These are phyloP conservation scores for Neurospora sp. DNA, from an alignment of 495 filamentous ascomycete species.

Conservation along the genomic window DNA sequence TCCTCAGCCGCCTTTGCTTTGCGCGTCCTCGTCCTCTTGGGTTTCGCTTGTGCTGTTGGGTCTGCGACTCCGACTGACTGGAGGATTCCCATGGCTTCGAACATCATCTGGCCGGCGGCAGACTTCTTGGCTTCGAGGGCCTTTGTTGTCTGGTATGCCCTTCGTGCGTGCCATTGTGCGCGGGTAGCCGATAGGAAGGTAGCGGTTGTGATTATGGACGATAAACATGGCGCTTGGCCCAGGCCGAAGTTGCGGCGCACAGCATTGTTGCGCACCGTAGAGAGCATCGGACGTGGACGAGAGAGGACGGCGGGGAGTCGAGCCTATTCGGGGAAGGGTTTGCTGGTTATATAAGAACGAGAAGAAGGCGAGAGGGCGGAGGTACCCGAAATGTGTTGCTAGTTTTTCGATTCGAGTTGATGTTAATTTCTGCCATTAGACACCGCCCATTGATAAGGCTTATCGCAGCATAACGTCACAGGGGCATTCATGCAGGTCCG, in stretches of 20 bases:
- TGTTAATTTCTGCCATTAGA: background rate
- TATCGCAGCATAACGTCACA: background rate
- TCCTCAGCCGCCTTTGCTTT: background rate
- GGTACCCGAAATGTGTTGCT: background rate
- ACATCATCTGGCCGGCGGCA: background rate
- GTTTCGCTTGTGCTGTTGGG: background rate
- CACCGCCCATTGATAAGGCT: background rate
- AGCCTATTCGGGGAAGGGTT: background rate
- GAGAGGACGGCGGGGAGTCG: background rate
- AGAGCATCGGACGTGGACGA: background rate
- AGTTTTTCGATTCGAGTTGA: background rate
- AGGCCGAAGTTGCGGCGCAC: background rate
- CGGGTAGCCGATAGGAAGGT: background rate
- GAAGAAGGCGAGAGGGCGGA: background rate
- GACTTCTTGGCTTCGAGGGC: background rate
- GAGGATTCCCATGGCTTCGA: background rate
- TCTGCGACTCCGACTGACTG: background rate
- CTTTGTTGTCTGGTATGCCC: background rate
- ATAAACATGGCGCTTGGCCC: background rate
- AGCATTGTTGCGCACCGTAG: background rate
- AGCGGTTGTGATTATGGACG: background rate
- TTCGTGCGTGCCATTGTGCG: background rate
- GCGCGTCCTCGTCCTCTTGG: background rate
- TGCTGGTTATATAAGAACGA: background rate
- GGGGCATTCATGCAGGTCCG: background rate